Percentiles rank a stretch among this genome's conserved stretches.
Conservation (phyloP, 345 rosid genomes). For the Noccaea bulbosa region DNA sequence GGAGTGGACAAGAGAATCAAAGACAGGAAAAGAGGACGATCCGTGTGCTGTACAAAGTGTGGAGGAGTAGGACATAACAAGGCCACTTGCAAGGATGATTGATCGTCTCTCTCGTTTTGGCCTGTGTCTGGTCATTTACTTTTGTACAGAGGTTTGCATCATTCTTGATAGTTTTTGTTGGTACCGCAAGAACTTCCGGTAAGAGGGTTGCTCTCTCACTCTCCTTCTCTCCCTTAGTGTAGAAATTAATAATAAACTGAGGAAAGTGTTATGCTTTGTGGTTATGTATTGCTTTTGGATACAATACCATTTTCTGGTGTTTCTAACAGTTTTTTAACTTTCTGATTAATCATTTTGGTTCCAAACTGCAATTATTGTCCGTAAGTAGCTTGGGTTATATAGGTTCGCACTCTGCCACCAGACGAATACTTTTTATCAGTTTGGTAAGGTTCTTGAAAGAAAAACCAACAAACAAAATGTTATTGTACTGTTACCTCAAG, state of each 20-base stretch:
- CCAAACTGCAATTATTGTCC: not conserved
- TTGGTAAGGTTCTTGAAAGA: too few relatives aligned
- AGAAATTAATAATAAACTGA: conserved; percentile 32
- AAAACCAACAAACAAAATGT: too few relatives aligned
- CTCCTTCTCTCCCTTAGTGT: conserved; percentile 1
- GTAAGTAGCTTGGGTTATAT: not conserved
- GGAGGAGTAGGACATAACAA: conserved; percentile 86
- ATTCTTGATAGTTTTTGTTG: conserved; percentile 29
- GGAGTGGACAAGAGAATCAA: conserved; percentile 52
- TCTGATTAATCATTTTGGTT: not conserved
- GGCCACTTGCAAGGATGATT: conserved; percentile 70
- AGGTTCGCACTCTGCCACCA: too few relatives aligned
- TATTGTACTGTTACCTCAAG: too few relatives aligned
- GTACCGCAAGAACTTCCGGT: not conserved
- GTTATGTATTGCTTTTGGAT: not conserved
- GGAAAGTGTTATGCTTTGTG: conserved; percentile 12
- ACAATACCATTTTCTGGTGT: not conserved
- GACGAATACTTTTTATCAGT: too few relatives aligned
- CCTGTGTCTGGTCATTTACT: conserved; percentile 25
- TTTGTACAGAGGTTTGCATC: conserved; percentile 36
- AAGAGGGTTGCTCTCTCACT: not conserved
- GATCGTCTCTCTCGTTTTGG: conserved; percentile 26
- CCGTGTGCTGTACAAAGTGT: conserved; percentile 73
- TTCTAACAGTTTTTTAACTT: not conserved
- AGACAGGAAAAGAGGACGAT: conserved; percentile 51